These are phyloP conservation scores for Aplosporella prunicola DNA, from an alignment of 2,329 filamentous ascomycete genomes.

Conservation along the genomic window DNA sequence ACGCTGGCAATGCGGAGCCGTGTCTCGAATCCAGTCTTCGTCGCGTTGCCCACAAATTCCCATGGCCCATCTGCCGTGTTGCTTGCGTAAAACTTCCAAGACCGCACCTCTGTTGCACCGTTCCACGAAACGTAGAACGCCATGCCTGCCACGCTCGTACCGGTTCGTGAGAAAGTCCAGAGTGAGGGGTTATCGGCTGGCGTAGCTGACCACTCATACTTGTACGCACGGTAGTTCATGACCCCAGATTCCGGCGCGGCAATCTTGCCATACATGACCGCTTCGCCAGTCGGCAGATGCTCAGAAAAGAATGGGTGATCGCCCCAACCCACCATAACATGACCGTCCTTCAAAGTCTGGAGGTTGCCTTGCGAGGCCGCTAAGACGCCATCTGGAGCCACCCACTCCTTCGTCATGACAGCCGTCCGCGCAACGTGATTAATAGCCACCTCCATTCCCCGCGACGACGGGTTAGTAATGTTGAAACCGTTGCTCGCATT, in stretches of 20 bases:
- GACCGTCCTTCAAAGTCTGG: conserved; percentile 45
- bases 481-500: conserved; percentile 18
- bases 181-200: conserved; percentile 11
- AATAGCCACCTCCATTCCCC: conserved; percentile 39
- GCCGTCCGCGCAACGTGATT: conserved; percentile 37
- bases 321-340: conserved; percentile 50
- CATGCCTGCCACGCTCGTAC: conserved; percentile 20
- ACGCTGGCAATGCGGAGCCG: conserved; percentile 12
- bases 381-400: conserved; percentile 40
- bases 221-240: conserved; percentile 47
- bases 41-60: conserved; percentile 29
- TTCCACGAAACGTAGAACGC: conserved; percentile 47
- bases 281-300: conserved; percentile 37
- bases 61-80: conserved; percentile 27
- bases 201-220: conserved; percentile 43
- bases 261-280: conserved; percentile 46
- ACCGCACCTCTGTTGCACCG: conserved; percentile 37
- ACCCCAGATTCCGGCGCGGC: conserved; percentile 24
- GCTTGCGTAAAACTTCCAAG: conserved; percentile 42
- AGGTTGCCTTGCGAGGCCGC: conserved; percentile 45
- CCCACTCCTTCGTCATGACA: conserved; percentile 37
- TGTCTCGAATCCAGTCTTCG: conserved; percentile 38
- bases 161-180: conserved; percentile 12
- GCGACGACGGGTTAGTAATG: conserved; percentile 18
- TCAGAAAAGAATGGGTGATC: conserved; percentile 35